Evolutionary conservation across 1,139 yeast genomes (phyloP).

Genomic region (Taphrina betulina): DNA sequence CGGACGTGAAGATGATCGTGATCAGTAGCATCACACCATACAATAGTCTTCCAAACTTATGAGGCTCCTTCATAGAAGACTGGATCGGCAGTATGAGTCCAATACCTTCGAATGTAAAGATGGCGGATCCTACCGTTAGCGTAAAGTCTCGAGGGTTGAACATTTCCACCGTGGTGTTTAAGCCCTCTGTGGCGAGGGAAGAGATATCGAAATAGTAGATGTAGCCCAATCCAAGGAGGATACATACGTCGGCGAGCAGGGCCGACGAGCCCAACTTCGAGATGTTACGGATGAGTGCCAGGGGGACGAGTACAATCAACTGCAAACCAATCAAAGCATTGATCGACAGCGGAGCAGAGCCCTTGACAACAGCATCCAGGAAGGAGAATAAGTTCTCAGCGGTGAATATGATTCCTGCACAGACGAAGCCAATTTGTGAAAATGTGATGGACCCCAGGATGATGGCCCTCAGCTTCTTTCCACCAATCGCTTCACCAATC

Average conservation of each 20-base stretch:
- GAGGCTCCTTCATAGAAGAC: constrained; percentile 85
- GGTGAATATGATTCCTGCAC: constrained; percentile 91
- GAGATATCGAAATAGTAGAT: constrained; percentile 68
- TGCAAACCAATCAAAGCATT: constrained; percentile 50
- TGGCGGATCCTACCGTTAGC: constrained; percentile 58
- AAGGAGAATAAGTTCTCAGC: constrained; percentile 76
- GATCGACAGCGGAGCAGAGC: constrained; percentile 14
- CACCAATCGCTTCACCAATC: constrained; percentile 72
- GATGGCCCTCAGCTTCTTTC: constrained; percentile 63
- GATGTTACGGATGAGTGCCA: constrained; percentile 82
- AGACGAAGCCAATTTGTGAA: constrained; percentile 91
- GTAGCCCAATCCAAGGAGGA: constrained; percentile 76
- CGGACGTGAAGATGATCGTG: constrained; percentile 68
- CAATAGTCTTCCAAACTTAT: constrained; percentile 67
- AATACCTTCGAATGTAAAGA: constrained; percentile 94
- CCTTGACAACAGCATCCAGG: constrained; percentile 45
- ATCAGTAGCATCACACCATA: constrained; percentile 73
- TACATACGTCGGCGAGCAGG: constrained; percentile 80
- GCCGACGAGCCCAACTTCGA: constrained; percentile 89
- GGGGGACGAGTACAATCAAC: constrained; percentile 68
- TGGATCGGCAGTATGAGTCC: constrained; percentile 92
- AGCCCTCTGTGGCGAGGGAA: constrained; percentile 56
- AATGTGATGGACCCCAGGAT: constrained; percentile 75
- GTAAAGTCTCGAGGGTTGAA: constrained; percentile 60
- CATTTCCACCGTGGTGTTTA: constrained; percentile 54